These are phyloP conservation scores for Hyphodiscus sp. DNA, from an alignment of 2,329 filamentous ascomycete genomes.

Conservation along the genomic window DNA sequence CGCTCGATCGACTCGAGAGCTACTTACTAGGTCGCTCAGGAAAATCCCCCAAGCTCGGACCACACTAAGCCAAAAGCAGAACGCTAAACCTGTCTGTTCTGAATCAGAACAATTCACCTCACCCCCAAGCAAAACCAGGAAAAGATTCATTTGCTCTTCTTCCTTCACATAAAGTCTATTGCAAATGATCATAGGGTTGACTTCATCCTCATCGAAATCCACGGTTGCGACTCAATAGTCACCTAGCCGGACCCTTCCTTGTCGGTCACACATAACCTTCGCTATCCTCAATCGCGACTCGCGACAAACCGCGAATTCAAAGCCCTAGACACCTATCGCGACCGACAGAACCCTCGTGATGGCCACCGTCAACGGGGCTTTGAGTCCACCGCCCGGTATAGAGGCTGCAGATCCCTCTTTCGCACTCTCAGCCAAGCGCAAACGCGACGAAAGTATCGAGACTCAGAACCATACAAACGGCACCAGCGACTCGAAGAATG, in stretches of 20 bases:
- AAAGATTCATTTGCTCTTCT: not conserved
- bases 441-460: constrained; percentile 47
- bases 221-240: not conserved
- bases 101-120: not conserved
- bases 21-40: no score
- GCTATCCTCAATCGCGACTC: constrained; percentile 11
- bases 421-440: constrained; percentile 45
- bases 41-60: no score
- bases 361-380: constrained; percentile 36
- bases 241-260: not conserved
- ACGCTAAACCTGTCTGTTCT: not conserved
- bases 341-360: constrained; percentile 20
- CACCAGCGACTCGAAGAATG: constrained; percentile 16
- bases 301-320: constrained; percentile 6
- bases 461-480: constrained; percentile 24
- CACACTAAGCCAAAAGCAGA: not conserved
- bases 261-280: constrained; percentile 9
- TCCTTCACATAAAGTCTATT: not conserved
- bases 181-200: not conserved
- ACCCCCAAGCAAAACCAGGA: not conserved
- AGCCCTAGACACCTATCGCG: constrained; percentile 5
- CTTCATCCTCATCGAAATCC: not conserved
- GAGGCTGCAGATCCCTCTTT: constrained; percentile 22
- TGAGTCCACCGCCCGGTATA: constrained; percentile 30
- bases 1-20: no score